Base-by-base conservation (phyloP, 495 filamentous ascomycete genomes). In the Penicillium canariense region DNA sequence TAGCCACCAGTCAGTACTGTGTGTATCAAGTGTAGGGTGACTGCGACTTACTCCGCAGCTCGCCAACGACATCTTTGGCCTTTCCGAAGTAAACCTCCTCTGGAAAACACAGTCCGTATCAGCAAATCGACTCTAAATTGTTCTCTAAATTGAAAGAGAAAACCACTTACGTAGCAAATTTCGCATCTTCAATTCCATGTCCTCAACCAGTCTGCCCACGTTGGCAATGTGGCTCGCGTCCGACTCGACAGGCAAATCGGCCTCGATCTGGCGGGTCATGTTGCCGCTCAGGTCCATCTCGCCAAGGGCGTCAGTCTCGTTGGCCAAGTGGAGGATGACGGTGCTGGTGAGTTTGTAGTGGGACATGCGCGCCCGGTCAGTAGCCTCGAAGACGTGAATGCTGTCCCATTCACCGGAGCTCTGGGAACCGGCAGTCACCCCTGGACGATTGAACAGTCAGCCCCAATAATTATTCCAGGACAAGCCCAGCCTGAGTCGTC, bases 1-100 rank as follows among this genome's bases (percentile, higher is more conserved):
- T 28, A 30, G n/a, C 8, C 25, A 46, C 10, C n/a, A n/a, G 26
- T 46, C 14, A 18, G 47, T 12, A 22, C 14, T 55, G 22, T 50
- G 22, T 4, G 47, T 9, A 44, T 48, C 27, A 7, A 61, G 17
- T n/a, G 43, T 18, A 4, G 31, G 55, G 7, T 39, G 32, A 10
- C 17, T 18, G 18, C 11, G 25, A 60, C 83, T 70, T 78, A 88
- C 94, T 97, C 65, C 94, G 81, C 66, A 99, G 78, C 68, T 97
- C 92, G 28, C 93, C 94, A n/a, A 99, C 93, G 3, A 99, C 91
- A 72, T 99, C 94, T 80, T 93, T 97, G 10, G 94, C 94, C 78
- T 99, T 99, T 56, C 94, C 94, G 71, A 99, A 99, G 74, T 99
- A 99, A 45, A 99, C 94, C 76, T 99, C 94, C 79, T 97, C 82